Percentiles rank a stretch among this genome's conserved stretches.
Evolutionary conservation across 192 early-diverging fungal genomes (phyloP).

Genomic region (Rhizoclosmatium globosum): DNA sequence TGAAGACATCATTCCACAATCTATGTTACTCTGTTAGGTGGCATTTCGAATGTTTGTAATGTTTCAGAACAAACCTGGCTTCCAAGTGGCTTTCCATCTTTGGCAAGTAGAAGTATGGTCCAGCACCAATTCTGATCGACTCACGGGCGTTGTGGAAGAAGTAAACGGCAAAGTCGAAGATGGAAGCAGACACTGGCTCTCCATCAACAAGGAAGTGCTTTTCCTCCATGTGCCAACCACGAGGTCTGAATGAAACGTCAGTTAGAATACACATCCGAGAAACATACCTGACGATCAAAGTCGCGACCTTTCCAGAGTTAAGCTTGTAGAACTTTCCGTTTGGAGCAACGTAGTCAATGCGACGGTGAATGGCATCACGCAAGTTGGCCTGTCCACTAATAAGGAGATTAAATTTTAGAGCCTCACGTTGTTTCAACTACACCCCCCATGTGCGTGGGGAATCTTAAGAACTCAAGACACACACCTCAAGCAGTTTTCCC

Average conservation of each 20-base stretch:
- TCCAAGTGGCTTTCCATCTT: conserved; percentile 99
- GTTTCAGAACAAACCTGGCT: conserved; percentile 60
- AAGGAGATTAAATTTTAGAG: conserved; percentile 34
- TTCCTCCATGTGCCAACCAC: conserved; percentile 99
- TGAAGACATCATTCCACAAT: conserved; percentile 99
- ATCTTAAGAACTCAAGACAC: too few species aligned
- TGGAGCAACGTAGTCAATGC: conserved; percentile 84
- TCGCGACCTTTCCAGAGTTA: conserved; percentile 88
- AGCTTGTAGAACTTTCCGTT: conserved; percentile 96
- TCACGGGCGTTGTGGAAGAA: conserved; percentile 98
- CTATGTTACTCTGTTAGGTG: conserved; percentile 38
- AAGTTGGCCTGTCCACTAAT: conserved; percentile 92
- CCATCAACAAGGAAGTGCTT: conserved; percentile 94
- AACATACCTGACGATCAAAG: conserved; percentile 82
- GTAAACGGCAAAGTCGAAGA: conserved; percentile 98
- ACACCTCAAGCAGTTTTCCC: conserved; percentile 73
- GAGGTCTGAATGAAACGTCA: conserved; percentile 66
- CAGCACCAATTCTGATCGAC: conserved; percentile 81
- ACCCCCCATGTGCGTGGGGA: too few species aligned
- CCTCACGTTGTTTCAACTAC: too few species aligned
- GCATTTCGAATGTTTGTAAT: not conserved
- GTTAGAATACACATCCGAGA: not conserved
- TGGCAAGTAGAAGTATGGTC: conserved; percentile 98
- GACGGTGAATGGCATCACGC: conserved; percentile 89
- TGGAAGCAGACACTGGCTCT: conserved; percentile 89